Base-by-base conservation (phyloP, 352 stramenopile genomes). In the Phytophthora rubi region DNA sequence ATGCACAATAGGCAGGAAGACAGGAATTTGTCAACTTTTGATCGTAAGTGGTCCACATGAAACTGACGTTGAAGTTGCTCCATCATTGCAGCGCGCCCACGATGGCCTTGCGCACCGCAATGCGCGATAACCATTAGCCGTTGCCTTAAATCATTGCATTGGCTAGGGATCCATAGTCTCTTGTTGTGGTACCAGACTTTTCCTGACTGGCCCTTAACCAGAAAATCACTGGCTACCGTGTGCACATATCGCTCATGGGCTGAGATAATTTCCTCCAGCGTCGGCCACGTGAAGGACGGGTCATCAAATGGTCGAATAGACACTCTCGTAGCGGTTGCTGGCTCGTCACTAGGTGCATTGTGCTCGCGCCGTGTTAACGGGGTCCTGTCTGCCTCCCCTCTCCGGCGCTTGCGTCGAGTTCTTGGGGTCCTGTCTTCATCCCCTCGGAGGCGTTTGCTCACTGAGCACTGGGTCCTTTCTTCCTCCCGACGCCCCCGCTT, bases 381-480 rank as follows among this genome's bases (percentile, higher is more conserved):
- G 57, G 44, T 63, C 57, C 57, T 63, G 42, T 54, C 57, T 55
- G n/a, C 57, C 57, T 56, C 18, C 18, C 18, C 18, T 21, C 18
- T 21, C 18, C 18, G 18, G 18, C 18, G 18, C 18, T 21, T 21
- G 18, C 18, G 18, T 21, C 18, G 18, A 21, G 18, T 21, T 21
- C 18, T 21, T 21, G 18, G 18, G 18, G 18, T 21, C 18, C 18
- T 21, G 18, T 21, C 18, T 21, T 21, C 18, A 0, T 21, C 57
- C 57, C 44, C 57, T 63, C 57, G 16, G n/a, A 44, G 28, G 18
- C 44, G 26, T 30, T 63, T 55, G 4, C 30, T 53, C 6, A 6
- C 23, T n/a, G 9, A 39, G 6, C 26, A 26, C 26, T 12, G 39
- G 26, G 55, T 62, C 56, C 56, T 62, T 13, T 62, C 56, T 62